Evolutionary conservation across 2,329 filamentous ascomycete genomes (phyloP), one percentile per base, ranked within the genome.

Genomic region (Stachybotrys chlorohalonatus): DNA sequence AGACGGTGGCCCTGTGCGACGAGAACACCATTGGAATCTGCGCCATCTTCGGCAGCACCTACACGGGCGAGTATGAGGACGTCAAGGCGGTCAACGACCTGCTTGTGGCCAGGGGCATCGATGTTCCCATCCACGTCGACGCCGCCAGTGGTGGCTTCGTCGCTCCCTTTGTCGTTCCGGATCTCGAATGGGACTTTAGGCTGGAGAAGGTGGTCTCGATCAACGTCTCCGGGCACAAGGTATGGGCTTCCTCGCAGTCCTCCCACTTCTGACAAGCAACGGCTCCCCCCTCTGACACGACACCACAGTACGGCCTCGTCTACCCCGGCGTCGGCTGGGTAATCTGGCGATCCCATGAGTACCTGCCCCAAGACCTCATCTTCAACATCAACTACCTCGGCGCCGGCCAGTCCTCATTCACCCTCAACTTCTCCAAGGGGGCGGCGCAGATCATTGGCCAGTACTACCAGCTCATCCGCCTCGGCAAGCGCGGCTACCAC

Each of bases 361-460:
- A 80, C 72, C 81, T 96, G 3, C 93, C 93, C 7, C 81, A 93
- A 67, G 92, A 96, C 66, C 85, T 96, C 24, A 90, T 97, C 64
- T 97, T 97, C 83, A 96, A 96, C 80, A 96, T 97, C 81, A 96
- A 96, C 80, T 97, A 97, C 74, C 86, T 96, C 6, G 93, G 93
- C 52, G 92, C 93, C 11, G 90, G 96, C 67, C 93, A 97, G 70
- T 87, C 91, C 2, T 96, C 90, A 3, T 96, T 96, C 75, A 96
- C 93, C 0, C 84, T 97, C 56, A 97, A 97, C 79, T 97, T 97
- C 78, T 95, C 89, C 67, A 95, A 96, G 71, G 92, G 92, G 55
- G 93, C 93, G 11, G 90, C 87, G 6, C 92, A 96, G 68, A 89
- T 96, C 66, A 95, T 97, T 58, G 93, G 90, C 31, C 93, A 97